phyloP scores from a whole-genome alignment of 2,329 filamentous ascomycete species.

The Fusarium vanettenii region DNA sequence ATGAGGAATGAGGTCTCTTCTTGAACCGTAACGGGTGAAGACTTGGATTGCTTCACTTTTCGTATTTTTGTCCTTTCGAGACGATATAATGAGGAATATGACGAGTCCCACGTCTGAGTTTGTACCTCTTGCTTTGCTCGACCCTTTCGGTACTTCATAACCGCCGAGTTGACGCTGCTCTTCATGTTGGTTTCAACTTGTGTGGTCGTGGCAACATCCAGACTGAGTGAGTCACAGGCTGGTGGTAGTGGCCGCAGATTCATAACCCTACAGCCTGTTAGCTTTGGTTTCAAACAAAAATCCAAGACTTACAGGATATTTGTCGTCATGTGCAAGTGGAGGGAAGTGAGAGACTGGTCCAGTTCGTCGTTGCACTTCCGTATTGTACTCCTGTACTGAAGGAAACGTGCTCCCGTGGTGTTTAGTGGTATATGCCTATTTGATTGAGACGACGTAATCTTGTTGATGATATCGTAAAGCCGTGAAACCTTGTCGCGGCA shows the following conservation, averaged over 20 bases:
- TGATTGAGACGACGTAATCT: not conserved
- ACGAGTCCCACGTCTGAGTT: not conserved
- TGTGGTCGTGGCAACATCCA: not conserved
- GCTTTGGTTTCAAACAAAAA: not conserved
- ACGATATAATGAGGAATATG: not conserved
- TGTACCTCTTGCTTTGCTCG: not conserved
- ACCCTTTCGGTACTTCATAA: not conserved
- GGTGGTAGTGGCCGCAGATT: not conserved
- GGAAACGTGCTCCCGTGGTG: conserved; percentile 3
- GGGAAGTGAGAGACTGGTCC: not conserved
- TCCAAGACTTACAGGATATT: not conserved
- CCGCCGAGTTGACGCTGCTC: not conserved
- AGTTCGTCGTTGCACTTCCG: not conserved
- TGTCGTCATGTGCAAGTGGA: conserved; percentile 18
- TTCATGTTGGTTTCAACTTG: not conserved
- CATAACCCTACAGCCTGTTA: not conserved
- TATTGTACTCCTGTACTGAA: conserved; percentile 7
- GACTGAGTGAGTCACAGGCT: not conserved
- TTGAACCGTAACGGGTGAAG: not conserved
- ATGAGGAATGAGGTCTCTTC: conserved; percentile 3
- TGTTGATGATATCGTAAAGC: not conserved
- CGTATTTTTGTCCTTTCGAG: not conserved
- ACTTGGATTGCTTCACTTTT: not conserved
- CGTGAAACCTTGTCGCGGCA: conserved; percentile 3
- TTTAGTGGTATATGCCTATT: not conserved